Base-by-base conservation (phyloP, 2,329 filamentous ascomycete species). In the Cercospora canescens region DNA sequence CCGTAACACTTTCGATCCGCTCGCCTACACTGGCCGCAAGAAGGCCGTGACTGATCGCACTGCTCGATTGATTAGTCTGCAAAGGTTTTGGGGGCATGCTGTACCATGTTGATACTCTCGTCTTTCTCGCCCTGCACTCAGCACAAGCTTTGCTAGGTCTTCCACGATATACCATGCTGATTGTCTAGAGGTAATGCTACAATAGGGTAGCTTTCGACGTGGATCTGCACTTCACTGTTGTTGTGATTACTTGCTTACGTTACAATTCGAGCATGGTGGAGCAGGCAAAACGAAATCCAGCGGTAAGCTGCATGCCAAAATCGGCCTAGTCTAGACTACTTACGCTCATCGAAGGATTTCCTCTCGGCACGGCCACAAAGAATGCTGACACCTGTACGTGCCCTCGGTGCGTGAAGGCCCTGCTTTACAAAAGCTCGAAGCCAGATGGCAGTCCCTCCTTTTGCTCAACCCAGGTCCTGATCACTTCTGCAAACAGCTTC, bases 401-500 rank as follows among this genome's bases (percentile, higher is more conserved):
- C 37, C n/a, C 37, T n/a, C n/a, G n/a, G n/a, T n/a, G n/a, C n/a
- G n/a, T n/a, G n/a, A 41, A n/a, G 6, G 4, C 18, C 45, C 26
- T 12, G 14, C 45, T 11, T 52, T n/a, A 54, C 50, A 54, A 50
- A 11, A 37, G 37, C 26, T 60, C 21, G 26, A 60, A 50, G 14
- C 57, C 57, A 45, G 16, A 37, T 21, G 57, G 57, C 57, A 60
- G 24, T 26, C 11, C 26, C 9, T 2, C 34, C 45, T 60, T 35
- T 6, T 39, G 48, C 28, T 67, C 66, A 41, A 74, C 58, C 69
- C 70, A 74, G n/a, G 62, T 60, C 37, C 28, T 60, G 9, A 70
- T 65, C 24, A 65, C 62, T 16, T 66, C 57, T n/a, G 72, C 72
- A 58, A 74, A 76, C 34, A 74, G 41, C 18, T 60, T 52, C 30